Conservation (phyloP, 2,329 filamentous ascomycete genomes). For the Penicillium frequentans region DNA sequence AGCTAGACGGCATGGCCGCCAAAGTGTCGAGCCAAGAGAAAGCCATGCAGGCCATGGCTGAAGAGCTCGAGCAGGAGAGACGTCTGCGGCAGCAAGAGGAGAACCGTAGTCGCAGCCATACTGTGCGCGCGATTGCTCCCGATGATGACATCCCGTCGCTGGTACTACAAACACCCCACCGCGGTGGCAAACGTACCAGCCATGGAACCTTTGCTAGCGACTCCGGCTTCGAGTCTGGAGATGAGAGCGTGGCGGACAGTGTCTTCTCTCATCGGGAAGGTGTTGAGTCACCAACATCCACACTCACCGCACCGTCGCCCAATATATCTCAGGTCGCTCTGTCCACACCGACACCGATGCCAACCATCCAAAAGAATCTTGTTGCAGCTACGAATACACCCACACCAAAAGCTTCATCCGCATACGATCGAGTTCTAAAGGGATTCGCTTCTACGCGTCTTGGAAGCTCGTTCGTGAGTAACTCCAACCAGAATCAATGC, state of each 20-base stretch:
- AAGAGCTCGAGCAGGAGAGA: conserved; percentile 49
- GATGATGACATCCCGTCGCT: conserved; percentile 36
- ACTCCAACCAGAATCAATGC: conserved; percentile 33
- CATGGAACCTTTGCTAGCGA: conserved; percentile 49
- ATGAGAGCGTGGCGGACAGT: conserved; percentile 52
- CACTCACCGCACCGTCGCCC: conserved; percentile 35
- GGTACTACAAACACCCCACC: conserved; percentile 35
- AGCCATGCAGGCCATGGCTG: conserved; percentile 53
- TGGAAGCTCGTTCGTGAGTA: conserved; percentile 31
- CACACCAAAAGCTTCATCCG: conserved; percentile 29
- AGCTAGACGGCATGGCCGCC: conserved; percentile 61
- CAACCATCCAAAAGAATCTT: conserved; percentile 33
- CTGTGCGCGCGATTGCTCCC: conserved; percentile 29
- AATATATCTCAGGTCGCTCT: conserved; percentile 37
- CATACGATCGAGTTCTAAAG: conserved; percentile 47
- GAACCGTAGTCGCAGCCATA: conserved; percentile 34
- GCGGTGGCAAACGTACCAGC: conserved; percentile 39
- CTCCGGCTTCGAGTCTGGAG: conserved; percentile 61
- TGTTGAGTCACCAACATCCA: conserved; percentile 36
- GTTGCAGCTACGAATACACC: conserved; percentile 23
- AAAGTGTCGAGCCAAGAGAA: conserved; percentile 57
- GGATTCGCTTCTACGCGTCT: conserved; percentile 38
- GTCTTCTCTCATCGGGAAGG: conserved; percentile 46
- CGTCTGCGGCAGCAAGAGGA: conserved; percentile 40
- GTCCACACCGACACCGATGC: conserved; percentile 29